A percentile compares a stretch with the other conserved stretches of the same genome.
Conservation (phyloP, 2,329 filamentous ascomycete species). For the Kalaharituber pfeilii region DNA sequence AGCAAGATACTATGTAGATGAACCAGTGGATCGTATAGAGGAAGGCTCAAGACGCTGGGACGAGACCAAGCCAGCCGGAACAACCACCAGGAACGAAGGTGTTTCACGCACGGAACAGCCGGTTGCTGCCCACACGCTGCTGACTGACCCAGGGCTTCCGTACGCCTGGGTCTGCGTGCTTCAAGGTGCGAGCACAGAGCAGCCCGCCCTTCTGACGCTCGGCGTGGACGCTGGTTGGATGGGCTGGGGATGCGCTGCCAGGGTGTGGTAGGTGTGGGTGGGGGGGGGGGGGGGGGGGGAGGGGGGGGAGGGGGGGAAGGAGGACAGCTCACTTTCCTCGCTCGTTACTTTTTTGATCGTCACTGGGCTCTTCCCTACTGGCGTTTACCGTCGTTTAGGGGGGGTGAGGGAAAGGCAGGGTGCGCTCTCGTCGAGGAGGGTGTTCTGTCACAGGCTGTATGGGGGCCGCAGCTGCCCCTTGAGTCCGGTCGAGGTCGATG, state of each 20-base stretch:
- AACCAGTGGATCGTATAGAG: too few relatives aligned
- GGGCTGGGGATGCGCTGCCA: too few relatives aligned
- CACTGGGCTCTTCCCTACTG: not conserved
- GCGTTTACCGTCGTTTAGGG: not conserved
- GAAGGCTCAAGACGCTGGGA: not conserved
- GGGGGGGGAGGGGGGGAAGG: too few relatives aligned
- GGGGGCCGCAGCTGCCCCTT: not conserved
- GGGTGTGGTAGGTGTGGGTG: too few relatives aligned
- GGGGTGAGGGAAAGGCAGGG: not conserved
- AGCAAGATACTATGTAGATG: not conserved
- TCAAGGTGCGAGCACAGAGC: not conserved
- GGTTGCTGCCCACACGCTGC: not conserved
- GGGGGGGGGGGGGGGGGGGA: too few relatives aligned
- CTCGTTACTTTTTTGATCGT: not conserved
- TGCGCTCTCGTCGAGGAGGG: not conserved
- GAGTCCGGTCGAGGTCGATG: not conserved
- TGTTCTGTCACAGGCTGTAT: not conserved
- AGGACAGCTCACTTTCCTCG: conserved; percentile 1
- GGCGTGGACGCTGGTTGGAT: not conserved
- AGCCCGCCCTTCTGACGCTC: not conserved
- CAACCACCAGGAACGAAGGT: not conserved
- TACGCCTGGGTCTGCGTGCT: not conserved
- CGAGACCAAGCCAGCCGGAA: not conserved
- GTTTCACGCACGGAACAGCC: not conserved
- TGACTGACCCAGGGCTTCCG: not conserved